Conservation (phyloP, 2,329 filamentous ascomycete species). For the Trichophyton equinum region DNA sequence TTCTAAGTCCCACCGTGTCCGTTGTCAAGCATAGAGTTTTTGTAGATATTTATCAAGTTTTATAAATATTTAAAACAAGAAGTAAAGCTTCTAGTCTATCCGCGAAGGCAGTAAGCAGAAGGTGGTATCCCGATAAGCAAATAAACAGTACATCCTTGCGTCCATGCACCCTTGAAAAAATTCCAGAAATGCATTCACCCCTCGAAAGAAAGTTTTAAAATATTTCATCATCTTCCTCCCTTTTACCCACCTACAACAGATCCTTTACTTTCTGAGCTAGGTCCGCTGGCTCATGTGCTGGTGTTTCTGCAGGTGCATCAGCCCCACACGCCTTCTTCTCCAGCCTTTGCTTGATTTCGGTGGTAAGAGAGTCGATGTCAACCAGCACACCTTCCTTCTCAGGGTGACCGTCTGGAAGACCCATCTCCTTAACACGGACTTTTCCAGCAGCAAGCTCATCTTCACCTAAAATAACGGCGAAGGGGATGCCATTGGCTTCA, state of each 20-base stretch:
- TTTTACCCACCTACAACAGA: background rate
- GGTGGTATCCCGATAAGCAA: background rate
- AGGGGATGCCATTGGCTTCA: slow-evolving; percentile 64
- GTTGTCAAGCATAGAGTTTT: background rate
- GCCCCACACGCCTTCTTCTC: background rate
- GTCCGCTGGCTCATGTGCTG: background rate
- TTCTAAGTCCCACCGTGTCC: background rate
- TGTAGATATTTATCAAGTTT: background rate
- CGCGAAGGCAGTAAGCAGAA: background rate
- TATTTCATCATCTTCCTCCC: background rate
- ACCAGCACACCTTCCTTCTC: slow-evolving; percentile 82
- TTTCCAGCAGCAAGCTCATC: slow-evolving; percentile 75
- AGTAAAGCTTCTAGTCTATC: background rate
- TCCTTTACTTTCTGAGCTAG: slow-evolving; percentile 5
- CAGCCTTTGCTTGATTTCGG: slow-evolving; percentile 14
- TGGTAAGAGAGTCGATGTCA: slow-evolving; percentile 34
- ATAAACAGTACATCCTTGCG: background rate
- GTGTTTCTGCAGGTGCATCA: background rate
- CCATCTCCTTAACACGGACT: slow-evolving; percentile 77
- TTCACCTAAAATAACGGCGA: slow-evolving; percentile 80
- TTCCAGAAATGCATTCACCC: background rate
- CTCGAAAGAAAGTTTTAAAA: background rate
- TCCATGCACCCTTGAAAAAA: background rate
- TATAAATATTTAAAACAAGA: background rate
- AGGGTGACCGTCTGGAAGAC: slow-evolving; percentile 66